Base-by-base conservation (phyloP, 1,139 yeast species). In the Blastobotrys apis region DNA sequence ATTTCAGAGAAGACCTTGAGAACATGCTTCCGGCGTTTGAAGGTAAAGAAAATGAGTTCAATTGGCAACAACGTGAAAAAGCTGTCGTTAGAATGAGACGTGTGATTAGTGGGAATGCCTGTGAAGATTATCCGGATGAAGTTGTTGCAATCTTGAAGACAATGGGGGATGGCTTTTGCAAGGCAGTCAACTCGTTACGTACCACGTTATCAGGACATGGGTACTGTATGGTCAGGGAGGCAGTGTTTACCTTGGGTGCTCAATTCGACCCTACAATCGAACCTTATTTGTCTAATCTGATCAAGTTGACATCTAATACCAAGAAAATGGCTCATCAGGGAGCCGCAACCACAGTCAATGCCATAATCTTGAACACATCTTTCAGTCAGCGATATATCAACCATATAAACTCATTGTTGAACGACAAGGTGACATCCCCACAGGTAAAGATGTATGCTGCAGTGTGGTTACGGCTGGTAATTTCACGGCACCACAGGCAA, bases 1-100 rank as follows among this genome's bases (percentile, higher is more conserved):
- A 64, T 3, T 52, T 78, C 15, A 51, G 57, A 13, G 59, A 60
- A 19, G 68, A 69, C 30, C 51, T 76, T 19, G 73, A 68, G 25
- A 53, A 57, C 3, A 54, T 75, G 56, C 42, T 63, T 12, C 49
- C 65, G 0, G 63, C 63, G 13, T 86, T 92, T 57, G 74, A 73
- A n/a, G 82, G 81, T 1, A 87, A 82, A 56, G 98, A 94, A 63
- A 83, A 95, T 0, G 98, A 94, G 59, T 74, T 73, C 49, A 92
- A 92, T 59, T 92, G 99, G 99, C 67, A 72, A 21, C 56, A 60
- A 1, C 73, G 99, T 57, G 97, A 90, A 55, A 73, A 74, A 46
- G 69, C 68, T 45, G 74, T 88, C 2, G 57, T 74, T 1, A 73
- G 71, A 43, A 59, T 87, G 32, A 71, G 97, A 46, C 69, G 74